Evolutionary conservation across 2,329 filamentous ascomycete species (phyloP), one percentile per base, ranked within the genome.

Genomic region (Claviceps sp.): DNA sequence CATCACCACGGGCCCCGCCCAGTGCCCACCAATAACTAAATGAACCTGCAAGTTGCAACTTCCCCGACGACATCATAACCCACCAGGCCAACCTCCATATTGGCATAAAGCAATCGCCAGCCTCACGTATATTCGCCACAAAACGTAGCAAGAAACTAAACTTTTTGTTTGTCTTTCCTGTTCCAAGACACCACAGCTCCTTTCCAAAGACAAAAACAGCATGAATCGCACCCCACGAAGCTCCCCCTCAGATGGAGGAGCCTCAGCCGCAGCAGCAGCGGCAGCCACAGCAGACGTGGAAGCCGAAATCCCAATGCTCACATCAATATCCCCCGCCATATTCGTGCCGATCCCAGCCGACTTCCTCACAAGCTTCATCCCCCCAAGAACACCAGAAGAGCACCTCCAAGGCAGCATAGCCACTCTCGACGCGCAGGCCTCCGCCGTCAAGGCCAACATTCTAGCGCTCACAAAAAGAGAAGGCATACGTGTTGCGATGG

Each of bases 321-420:
- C 40, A 14, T 52, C 55, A 50, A 56, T 64, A 52, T 53, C 59
- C 4, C 57, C 62, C 5, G 57, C 61, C 52, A 65, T 71, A 45
- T 71, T 69, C 56, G 61, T 65, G 26, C 64, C 66, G 26, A 58
- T 70, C 16, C 45, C 52, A 5, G 50, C 54, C 8, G 56, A 60
- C 43, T 57, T 63, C 48, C 54, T 58, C 44, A 52, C 53, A 2
- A 53, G 58, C 20, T 56, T 56, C 42, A 37, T 50, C 1, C 50
- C 56, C 4, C 58, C 57, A 8, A 9, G 56, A 45, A 51, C 20
- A 34, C 49, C 45, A 22, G 36, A 51, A 34, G 60, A 59, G 2
- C 53, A 51, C 17, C 53, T 65, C 16, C 53, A 53, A 16, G 54
- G 54, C 40, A 51, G 54, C 20, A 53, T 68, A 23, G 52, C 55